Percentiles rank a stretch among this genome's conserved stretches.
Evolutionary conservation across 495 filamentous ascomycete species (phyloP).

Genomic region (Thermothielavioides terrestris): DNA sequence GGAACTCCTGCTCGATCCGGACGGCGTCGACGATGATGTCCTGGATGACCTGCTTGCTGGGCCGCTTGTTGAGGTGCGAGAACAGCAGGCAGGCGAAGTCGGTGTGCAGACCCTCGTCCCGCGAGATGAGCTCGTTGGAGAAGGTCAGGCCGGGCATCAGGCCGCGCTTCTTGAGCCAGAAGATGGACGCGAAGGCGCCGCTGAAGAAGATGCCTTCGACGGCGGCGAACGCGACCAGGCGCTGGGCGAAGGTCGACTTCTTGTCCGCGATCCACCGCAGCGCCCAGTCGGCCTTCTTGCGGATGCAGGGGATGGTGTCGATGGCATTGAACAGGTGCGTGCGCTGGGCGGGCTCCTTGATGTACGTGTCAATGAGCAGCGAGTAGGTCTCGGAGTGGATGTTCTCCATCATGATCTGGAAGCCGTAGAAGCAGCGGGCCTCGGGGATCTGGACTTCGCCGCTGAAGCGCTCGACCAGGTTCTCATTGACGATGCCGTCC

Average conservation of each 20-base stretch:
- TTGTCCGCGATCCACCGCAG: conserved; percentile 89
- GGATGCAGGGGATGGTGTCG: conserved; percentile 90
- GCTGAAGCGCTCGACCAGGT: conserved; percentile 95
- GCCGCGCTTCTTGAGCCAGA: conserved; percentile 99
- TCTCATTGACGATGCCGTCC: conserved; percentile 99
- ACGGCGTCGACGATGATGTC: conserved; percentile 93
- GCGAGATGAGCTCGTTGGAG: conserved; percentile 99
- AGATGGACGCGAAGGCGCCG: conserved; percentile 98
- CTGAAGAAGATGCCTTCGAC: conserved; percentile 99
- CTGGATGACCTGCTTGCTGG: conserved; percentile 67
- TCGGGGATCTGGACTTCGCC: conserved; percentile 96
- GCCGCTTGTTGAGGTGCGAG: conserved; percentile 88
- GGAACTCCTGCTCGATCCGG: conserved; percentile 91
- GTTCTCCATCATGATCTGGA: conserved; percentile 99
- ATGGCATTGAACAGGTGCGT: conserved; percentile 96
- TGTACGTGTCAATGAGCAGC: conserved; percentile 97
- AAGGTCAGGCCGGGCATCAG: conserved; percentile 98
- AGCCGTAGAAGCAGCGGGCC: conserved; percentile 99
- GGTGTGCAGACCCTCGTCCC: conserved; percentile 98
- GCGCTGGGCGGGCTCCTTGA: conserved; percentile 95
- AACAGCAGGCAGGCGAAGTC: conserved; percentile 97
- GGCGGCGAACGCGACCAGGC: conserved; percentile 93
- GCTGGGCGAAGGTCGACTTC: conserved; percentile 87
- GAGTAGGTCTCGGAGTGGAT: conserved; percentile 99
- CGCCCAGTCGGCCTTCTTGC: conserved; percentile 97